Evolutionary conservation across 352 stramenopile genomes (phyloP).

Genomic region (Pythium vanterpoolii): DNA sequence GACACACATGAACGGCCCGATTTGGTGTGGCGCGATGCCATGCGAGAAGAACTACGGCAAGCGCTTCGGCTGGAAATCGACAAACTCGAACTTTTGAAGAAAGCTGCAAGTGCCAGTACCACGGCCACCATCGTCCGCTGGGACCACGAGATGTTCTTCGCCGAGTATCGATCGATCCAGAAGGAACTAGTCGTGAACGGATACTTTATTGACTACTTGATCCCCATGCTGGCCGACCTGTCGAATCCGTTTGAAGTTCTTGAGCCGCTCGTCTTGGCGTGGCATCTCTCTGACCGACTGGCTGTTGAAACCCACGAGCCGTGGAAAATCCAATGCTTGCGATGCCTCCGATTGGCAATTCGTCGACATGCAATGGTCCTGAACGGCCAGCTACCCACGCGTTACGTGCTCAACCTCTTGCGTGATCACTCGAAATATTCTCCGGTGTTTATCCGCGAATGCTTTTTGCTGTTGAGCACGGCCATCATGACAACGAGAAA

Average conservation of each 20-base stretch:
- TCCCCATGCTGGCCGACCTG: constrained; percentile 63
- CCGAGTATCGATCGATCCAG: constrained; percentile 71
- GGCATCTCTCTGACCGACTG: constrained; percentile 76
- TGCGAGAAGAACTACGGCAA: constrained; percentile 56
- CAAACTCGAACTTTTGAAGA: constrained; percentile 33
- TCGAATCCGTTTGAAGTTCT: constrained; percentile 63
- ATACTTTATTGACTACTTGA: constrained; percentile 78
- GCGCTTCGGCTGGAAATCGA: constrained; percentile 60
- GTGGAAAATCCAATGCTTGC: constrained; percentile 56
- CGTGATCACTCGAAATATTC: constrained; percentile 47
- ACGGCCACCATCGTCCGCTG: constrained; percentile 38
- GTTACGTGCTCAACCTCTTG: constrained; percentile 57
- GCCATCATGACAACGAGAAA: constrained; percentile 69
- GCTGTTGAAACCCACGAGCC: constrained; percentile 55
- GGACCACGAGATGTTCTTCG: constrained; percentile 82
- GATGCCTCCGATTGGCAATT: constrained; percentile 66
- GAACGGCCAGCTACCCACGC: constrained; percentile 65
- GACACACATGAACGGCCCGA: constrained; percentile 61
- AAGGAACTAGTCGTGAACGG: constrained; percentile 73
- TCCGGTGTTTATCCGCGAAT: constrained; percentile 60
- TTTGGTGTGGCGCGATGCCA: constrained; percentile 66
- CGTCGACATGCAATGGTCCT: constrained; percentile 78
- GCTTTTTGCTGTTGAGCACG: constrained; percentile 70
- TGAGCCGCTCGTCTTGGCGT: constrained; percentile 71
- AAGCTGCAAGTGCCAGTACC: constrained; percentile 4